Evolutionary conservation across 2,329 filamentous ascomycete genomes (phyloP).

Genomic region (Penicillium polonicum): DNA sequence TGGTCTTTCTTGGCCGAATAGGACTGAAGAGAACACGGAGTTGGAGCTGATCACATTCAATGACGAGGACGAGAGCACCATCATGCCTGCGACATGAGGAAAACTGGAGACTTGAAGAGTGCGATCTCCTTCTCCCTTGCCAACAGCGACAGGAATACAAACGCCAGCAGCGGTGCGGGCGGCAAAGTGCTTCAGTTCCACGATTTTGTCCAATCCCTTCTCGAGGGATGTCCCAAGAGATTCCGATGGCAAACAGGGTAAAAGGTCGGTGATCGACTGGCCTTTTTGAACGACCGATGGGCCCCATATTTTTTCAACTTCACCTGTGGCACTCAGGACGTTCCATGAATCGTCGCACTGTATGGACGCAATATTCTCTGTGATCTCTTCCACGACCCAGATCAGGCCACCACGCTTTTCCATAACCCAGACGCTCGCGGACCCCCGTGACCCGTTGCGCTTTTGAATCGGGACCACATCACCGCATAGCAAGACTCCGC

Average conservation of each 20-base stretch:
- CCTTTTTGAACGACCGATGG: slow-evolving; percentile 65
- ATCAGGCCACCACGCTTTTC: slow-evolving; percentile 92
- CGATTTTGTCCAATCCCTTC: slow-evolving; percentile 74
- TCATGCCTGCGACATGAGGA: slow-evolving; percentile 94
- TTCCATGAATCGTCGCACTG: slow-evolving; percentile 74
- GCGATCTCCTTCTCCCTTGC: slow-evolving; percentile 66
- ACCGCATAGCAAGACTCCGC: slow-evolving; percentile 88
- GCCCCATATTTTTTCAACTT: slow-evolving; percentile 84
- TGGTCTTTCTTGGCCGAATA: slow-evolving; percentile 85
- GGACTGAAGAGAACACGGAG: slow-evolving; percentile 84
- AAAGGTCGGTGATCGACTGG: slow-evolving; percentile 71
- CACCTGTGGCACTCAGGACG: slow-evolving; percentile 69
- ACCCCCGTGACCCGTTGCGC: slow-evolving; percentile 84
- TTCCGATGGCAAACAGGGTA: slow-evolving; percentile 77
- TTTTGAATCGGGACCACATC: slow-evolving; percentile 99
- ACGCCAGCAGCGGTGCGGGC: slow-evolving; percentile 73
- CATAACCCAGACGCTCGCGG: slow-evolving; percentile 97
- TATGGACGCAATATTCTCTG: slow-evolving; percentile 83
- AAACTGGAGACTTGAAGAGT: slow-evolving; percentile 88
- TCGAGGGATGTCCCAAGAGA: slow-evolving; percentile 65
- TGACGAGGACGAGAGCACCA: slow-evolving; percentile 78
- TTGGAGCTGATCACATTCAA: slow-evolving; percentile 89
- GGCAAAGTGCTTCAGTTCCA: slow-evolving; percentile 75
- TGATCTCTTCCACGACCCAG: slow-evolving; percentile 97
- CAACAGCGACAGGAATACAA: slow-evolving; percentile 80